phyloP scores from a whole-genome alignment of 2,329 filamentous ascomycete genomes.

The Scedosporium dehoogii region DNA sequence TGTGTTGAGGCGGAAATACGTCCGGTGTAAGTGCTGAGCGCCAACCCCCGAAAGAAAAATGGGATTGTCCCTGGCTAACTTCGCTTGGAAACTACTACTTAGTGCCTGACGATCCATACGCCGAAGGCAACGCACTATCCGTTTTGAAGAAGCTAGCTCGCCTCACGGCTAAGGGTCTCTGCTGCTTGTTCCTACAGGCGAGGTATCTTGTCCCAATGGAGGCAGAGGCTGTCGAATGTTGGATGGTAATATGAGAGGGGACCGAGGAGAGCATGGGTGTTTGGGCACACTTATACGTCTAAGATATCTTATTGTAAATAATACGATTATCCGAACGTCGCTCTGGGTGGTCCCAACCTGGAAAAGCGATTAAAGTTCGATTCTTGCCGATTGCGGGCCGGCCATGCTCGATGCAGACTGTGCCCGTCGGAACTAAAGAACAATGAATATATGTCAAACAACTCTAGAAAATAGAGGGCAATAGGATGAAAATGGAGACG shows the following conservation, averaged over 20 bases:
- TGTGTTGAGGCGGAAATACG: neutral
- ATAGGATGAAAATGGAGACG: neutral
- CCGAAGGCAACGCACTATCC: neutral
- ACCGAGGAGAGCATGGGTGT: neutral
- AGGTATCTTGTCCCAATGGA: slow-evolving; percentile 2
- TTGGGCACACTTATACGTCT: neutral
- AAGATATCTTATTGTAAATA: no score
- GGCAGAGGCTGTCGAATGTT: neutral
- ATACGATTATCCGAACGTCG: no score
- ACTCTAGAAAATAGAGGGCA: neutral
- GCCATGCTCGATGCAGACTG: no score
- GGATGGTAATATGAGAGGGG: neutral
- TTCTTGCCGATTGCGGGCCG: no score
- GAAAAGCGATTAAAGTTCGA: no score
- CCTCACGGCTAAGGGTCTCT: neutral
- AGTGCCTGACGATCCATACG: neutral
- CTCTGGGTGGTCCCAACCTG: no score
- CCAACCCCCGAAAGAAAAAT: neutral
- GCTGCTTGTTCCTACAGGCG: neutral
- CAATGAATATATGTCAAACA: neutral
- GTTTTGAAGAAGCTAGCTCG: neutral
- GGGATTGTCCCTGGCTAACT: no score
- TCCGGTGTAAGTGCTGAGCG: neutral
- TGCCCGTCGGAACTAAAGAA: no score
- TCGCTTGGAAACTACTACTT: neutral